phyloP scores from a whole-genome alignment of 805 yeast genomes.

The Cyberlindnera misumaiensis region DNA sequence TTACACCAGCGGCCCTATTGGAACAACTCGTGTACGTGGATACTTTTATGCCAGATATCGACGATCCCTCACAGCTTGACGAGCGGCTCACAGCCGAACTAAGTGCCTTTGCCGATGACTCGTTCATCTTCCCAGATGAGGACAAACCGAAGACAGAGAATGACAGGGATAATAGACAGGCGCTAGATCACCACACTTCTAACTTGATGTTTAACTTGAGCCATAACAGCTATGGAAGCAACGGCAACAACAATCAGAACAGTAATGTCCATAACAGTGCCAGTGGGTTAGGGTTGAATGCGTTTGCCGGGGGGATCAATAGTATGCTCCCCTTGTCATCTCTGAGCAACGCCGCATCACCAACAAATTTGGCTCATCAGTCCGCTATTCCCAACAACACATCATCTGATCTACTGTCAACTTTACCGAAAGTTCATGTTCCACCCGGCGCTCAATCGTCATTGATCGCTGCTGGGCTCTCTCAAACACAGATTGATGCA shows the following conservation, averaged over 20 bases:
- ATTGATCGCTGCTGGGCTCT: conserved; percentile 57
- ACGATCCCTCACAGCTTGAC: conserved; percentile 37
- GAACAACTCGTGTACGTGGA: conserved; percentile 80
- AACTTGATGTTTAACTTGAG: neutral
- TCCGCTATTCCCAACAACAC: conserved; percentile 2
- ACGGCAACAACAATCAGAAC: conserved; percentile 2
- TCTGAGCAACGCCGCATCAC: neutral
- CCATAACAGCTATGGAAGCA: neutral
- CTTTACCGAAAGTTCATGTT: conserved; percentile 55
- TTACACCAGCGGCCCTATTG: conserved; percentile 40
- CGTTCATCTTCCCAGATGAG: conserved; percentile 77
- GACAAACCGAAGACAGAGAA: conserved; percentile 44
- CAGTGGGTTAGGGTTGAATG: neutral
- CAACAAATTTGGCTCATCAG: neutral
- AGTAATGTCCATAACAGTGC: neutral
- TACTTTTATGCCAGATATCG: conserved; percentile 55
- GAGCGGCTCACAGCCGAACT: conserved; percentile 56
- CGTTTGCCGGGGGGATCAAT: neutral
- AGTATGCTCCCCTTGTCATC: neutral
- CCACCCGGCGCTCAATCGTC: conserved; percentile 69
- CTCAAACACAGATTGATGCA: conserved; percentile 65
- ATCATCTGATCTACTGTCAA: conserved; percentile 29
- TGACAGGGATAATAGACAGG: conserved; percentile 6
- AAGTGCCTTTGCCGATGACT: conserved; percentile 78
- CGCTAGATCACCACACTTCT: conserved; percentile 3